Evolutionary conservation across 805 yeast genomes (phyloP), one percentile per base, ranked within the genome.

Genomic region (Pichia eremophila): DNA sequence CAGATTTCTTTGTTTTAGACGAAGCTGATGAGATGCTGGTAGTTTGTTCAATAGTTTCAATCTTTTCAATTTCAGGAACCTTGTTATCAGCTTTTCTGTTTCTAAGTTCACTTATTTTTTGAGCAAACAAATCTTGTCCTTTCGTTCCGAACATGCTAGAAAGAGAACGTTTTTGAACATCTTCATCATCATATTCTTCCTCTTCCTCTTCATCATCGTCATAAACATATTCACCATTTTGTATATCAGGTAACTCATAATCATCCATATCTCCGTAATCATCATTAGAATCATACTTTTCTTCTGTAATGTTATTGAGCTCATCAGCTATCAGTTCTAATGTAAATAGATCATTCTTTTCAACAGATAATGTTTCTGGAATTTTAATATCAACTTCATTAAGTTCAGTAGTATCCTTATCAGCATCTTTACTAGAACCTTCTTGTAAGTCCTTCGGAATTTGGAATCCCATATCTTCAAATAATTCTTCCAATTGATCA

Each of bases 301-400:
- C 61, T 4, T 57, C 58, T 15, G 47, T 51, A 14, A 32, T 17
- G 15, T 40, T 31, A 22, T 55, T 57, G 14, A 73, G 54, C 12
- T 75, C 76, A 44, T 72, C 77, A 0, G 83, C 80, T 2, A 78
- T 63, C 25, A 79, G 44, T 50, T 79, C 84, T 15, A 80, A 59
- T 46, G 78, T 77, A 1, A 77, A 57, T 9, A 78, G 55, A 49
- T 78, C 81, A 4, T 71, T 70, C 5, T 65, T 64, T 45, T 69
- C 73, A 41, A 39, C 48, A 2, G 39, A 36, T 17, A 36, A n/a
- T 7, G 19, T 17, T 9, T 36, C 39, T n/a, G 45, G 43, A 8
- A 17, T 18, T 10, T 47, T 39, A 12, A 38, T 11, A 5, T 28
- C 14, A 15, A 32, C 34, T 29, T 40, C 35, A 3, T 14, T 19